Percentiles rank a stretch among this genome's conserved stretches.
These are phyloP conservation scores for Hirsutella thompsonii DNA, from an alignment of 2,329 filamentous ascomycete genomes.

Conservation along the genomic window DNA sequence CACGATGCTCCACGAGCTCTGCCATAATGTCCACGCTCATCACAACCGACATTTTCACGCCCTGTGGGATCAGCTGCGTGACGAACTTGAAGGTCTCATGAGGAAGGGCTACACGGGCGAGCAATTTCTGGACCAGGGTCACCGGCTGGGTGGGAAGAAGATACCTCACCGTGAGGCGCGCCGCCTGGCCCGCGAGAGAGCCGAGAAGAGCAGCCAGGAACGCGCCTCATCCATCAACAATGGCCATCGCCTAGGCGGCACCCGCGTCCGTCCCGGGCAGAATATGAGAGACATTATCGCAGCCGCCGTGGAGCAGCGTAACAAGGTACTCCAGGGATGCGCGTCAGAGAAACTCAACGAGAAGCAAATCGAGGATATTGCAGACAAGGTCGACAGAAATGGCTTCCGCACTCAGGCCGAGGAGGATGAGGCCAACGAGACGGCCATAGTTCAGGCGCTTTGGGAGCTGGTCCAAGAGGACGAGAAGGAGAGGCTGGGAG, in stretches of 20 bases:
- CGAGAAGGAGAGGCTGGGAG: constrained; percentile 41
- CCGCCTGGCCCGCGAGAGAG: constrained; percentile 58
- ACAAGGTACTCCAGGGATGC: constrained; percentile 58
- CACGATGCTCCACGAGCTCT: constrained; percentile 88
- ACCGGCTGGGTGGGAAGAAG: constrained; percentile 53
- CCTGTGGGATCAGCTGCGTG: constrained; percentile 79
- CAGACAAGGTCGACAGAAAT: constrained; percentile 50
- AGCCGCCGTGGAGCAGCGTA: constrained; percentile 56
- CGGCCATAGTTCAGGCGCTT: constrained; percentile 72
- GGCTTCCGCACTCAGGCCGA: constrained; percentile 77
- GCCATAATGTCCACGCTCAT: constrained; percentile 74
- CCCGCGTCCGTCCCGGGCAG: constrained; percentile 34
- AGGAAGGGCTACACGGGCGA: constrained; percentile 84
- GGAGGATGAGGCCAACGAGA: constrained; percentile 79
- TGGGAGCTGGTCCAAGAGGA: constrained; percentile 79
- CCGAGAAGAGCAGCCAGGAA: constrained; percentile 53
- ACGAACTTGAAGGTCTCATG: constrained; percentile 66
- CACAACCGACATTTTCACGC: constrained; percentile 75
- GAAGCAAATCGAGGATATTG: constrained; percentile 50
- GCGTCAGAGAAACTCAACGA: constrained; percentile 57
- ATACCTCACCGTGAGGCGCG: constrained; percentile 63
- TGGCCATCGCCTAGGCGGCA: constrained; percentile 62
- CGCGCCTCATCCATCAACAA: constrained; percentile 49
- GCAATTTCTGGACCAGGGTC: constrained; percentile 68
- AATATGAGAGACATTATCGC: constrained; percentile 63